These are phyloP conservation scores for Catenaria anguillulae DNA, from an alignment of 371 early-diverging fungal genomes.

Conservation along the genomic window DNA sequence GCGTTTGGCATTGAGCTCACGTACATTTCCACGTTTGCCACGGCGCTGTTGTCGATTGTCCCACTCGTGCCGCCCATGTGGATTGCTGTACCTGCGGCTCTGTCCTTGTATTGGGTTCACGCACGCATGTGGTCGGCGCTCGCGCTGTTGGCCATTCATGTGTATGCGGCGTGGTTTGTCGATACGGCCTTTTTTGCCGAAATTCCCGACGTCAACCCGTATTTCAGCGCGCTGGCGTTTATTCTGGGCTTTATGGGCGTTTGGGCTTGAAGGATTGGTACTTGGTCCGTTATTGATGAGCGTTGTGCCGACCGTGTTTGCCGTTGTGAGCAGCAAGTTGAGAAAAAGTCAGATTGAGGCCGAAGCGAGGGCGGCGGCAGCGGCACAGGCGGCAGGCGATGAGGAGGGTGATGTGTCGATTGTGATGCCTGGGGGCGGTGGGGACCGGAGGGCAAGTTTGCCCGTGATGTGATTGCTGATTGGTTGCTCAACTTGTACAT, in stretches of 20 bases:
- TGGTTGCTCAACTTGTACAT: too few species aligned
- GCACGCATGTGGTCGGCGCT: not conserved
- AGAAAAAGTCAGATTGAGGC: too few species aligned
- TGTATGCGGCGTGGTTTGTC: slow-evolving; percentile 1
- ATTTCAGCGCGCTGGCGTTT: slow-evolving; percentile 5
- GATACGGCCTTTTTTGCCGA: slow-evolving; percentile 9
- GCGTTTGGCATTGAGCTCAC: slow-evolving; percentile 5
- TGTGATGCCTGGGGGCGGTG: too few species aligned
- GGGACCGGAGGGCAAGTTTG: too few species aligned
- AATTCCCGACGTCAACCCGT: slow-evolving; percentile 10
- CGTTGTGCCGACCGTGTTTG: slow-evolving; percentile 3
- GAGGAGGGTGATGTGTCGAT: too few species aligned
- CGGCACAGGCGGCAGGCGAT: too few species aligned
- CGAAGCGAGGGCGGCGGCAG: too few species aligned
- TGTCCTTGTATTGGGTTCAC: slow-evolving; percentile 6
- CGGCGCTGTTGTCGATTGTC: slow-evolving; percentile 4
- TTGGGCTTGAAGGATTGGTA: slow-evolving; percentile 9
- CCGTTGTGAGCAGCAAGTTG: not conserved
- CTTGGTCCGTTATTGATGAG: slow-evolving; percentile 10
- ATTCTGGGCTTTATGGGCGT: slow-evolving; percentile 9
- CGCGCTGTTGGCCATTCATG: not conserved
- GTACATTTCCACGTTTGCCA: slow-evolving; percentile 2
- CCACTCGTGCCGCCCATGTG: slow-evolving; percentile 7
- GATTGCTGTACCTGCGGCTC: slow-evolving; percentile 7
- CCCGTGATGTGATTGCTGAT: too few species aligned